Percentiles rank a stretch among this genome's conserved stretches.
Evolutionary conservation across 1,284 basidiomycete genomes (phyloP).

Genomic region (Ceratobasidium sp.): DNA sequence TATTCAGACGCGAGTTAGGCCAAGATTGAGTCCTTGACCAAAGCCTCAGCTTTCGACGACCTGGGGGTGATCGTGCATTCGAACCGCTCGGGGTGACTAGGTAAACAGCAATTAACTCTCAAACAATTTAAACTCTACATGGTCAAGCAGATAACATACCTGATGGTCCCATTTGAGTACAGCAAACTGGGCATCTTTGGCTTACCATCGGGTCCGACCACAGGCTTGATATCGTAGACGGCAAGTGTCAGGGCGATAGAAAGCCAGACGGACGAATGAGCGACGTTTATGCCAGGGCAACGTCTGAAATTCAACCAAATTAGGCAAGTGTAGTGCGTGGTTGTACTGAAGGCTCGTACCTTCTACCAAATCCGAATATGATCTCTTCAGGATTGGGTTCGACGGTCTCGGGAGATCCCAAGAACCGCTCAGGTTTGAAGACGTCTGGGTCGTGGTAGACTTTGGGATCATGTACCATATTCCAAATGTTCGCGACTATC

Average conservation of each 20-base stretch:
- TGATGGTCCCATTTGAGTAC: conserved; percentile 8
- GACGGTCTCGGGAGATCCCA: conserved; percentile 1
- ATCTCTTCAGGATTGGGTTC: conserved; percentile 16
- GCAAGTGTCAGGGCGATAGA: conserved; percentile 23
- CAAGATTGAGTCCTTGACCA: neutral
- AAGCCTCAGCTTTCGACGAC: conserved; percentile 5
- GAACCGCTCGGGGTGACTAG: conserved; percentile 22
- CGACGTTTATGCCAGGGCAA: conserved; percentile 27
- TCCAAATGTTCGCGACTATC: conserved; percentile 40
- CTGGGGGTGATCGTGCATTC: conserved; percentile 19
- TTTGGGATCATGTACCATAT: conserved; percentile 27
- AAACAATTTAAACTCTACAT: too few species aligned
- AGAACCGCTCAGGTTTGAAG: conserved; percentile 42
- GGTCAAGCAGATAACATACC: neutral
- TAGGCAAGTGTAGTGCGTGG: too few species aligned
- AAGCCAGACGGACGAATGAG: conserved; percentile 29
- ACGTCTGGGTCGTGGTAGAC: conserved; percentile 32
- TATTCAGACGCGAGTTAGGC: neutral
- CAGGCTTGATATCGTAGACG: neutral
- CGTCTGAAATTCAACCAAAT: conserved; percentile 13
- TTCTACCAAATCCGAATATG: conserved; percentile 31
- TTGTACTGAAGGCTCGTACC: neutral
- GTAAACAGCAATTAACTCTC: neutral
- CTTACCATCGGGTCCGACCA: conserved; percentile 19
- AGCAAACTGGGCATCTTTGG: neutral